Conservation (phyloP, 441 rosid genomes). For the Isatis lusitanica region DNA sequence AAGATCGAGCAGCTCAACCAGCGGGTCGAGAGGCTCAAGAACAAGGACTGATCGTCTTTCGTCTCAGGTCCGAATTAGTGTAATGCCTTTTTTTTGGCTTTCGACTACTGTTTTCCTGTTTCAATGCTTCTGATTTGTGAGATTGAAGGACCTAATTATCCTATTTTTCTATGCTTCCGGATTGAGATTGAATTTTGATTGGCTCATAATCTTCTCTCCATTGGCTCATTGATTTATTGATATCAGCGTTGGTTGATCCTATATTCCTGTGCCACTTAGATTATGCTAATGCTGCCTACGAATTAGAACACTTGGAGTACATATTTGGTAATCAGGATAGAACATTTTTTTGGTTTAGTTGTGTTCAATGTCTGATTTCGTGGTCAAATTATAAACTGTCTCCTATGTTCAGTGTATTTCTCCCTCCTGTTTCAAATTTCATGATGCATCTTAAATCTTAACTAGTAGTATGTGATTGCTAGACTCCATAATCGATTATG, state of each 20-base stretch:
- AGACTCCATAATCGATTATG: too few relatives aligned
- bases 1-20: slow-evolving; percentile 78
- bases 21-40: slow-evolving; percentile 84
- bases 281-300: not conserved
- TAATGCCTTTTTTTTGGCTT: not conserved
- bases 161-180: not conserved
- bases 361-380: too few relatives aligned
- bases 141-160: slow-evolving; percentile 5
- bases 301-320: not conserved
- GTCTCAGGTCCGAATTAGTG: slow-evolving; percentile 19
- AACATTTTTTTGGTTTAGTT: not conserved
- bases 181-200: slow-evolving; percentile 7
- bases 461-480: slow-evolving; percentile 7
- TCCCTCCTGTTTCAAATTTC: too few relatives aligned
- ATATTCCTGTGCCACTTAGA: not conserved
- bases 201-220: not conserved
- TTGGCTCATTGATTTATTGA: not conserved
- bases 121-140: not conserved
- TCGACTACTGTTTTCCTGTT: not conserved
- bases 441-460: slow-evolving; percentile 8
- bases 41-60: slow-evolving; percentile 37
- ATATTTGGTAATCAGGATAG: not conserved
- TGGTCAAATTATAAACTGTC: too few relatives aligned
- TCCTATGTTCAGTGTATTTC: not conserved
- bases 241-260: not conserved